phyloP scores from a whole-genome alignment of 148 eudicot genomes.

The Limonium bicolor region DNA sequence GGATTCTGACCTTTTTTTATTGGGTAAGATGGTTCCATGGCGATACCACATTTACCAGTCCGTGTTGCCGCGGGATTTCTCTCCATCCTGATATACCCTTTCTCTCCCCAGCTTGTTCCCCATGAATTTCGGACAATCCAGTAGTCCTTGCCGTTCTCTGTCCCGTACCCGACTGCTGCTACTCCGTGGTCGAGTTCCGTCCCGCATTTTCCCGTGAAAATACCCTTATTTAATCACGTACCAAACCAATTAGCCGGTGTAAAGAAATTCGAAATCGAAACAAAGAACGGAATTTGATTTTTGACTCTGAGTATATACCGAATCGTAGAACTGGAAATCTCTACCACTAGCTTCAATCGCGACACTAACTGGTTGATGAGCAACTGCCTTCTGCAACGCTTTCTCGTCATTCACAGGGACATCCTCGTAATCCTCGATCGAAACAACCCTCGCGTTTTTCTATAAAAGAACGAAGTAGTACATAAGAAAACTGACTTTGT shows the following conservation, averaged over 20 bases:
- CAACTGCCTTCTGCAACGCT: constrained; percentile 19
- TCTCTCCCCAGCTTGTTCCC: constrained; percentile 21
- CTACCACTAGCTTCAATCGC: constrained; percentile 25
- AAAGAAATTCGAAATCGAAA: not conserved
- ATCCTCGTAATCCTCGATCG: constrained; percentile 17
- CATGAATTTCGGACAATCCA: constrained; percentile 25
- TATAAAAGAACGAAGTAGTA: not conserved
- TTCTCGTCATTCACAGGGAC: constrained; percentile 22
- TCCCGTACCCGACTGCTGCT: constrained; percentile 18
- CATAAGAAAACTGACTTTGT: too few relatives aligned
- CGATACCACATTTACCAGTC: constrained; percentile 22
- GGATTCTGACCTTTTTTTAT: constrained; percentile 13
- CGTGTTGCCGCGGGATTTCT: not conserved
- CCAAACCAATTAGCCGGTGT: not conserved
- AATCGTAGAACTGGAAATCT: constrained; percentile 17
- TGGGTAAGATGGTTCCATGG: constrained; percentile 12
- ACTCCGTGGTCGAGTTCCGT: constrained; percentile 17
- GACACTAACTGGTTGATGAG: constrained; percentile 16
- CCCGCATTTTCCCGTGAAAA: constrained; percentile 15
- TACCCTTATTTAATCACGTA: constrained; percentile 2
- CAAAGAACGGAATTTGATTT: not conserved
- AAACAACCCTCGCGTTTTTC: constrained; percentile 19
- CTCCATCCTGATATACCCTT: constrained; percentile 19
- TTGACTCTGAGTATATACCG: constrained; percentile 11
- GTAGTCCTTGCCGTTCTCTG: constrained; percentile 12